Conservation (phyloP, 2,329 filamentous ascomycete genomes). For the Cladosporium sp. region DNA sequence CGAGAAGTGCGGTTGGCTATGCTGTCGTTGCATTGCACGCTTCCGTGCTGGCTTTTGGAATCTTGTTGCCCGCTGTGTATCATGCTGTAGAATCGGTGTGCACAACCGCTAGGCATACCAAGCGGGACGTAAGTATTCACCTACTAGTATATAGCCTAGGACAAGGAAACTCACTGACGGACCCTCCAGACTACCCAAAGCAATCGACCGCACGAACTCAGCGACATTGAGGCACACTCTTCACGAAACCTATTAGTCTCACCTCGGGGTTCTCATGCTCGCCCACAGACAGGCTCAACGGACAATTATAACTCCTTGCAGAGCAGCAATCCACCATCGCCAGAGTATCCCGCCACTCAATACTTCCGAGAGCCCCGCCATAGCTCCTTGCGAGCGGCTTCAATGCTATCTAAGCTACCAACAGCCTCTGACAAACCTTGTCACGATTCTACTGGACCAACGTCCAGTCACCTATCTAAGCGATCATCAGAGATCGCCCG, state of each 20-base stretch:
- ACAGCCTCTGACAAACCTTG: background rate
- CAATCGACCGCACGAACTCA: background rate
- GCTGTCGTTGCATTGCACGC: background rate
- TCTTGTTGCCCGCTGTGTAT: constrained; percentile 5
- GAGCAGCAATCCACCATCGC: background rate
- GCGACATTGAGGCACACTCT: background rate
- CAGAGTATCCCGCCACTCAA: background rate
- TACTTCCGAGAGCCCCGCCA: constrained; percentile 18
- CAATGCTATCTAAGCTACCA: background rate
- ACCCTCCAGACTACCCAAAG: background rate
- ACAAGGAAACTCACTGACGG: background rate
- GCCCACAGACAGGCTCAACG: background rate
- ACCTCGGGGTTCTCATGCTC: background rate
- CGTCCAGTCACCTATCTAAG: background rate
- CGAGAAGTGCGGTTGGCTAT: constrained; percentile 4
- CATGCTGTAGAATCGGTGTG: background rate
- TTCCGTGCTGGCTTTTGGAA: background rate
- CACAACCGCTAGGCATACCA: background rate
- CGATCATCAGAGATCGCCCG: background rate
- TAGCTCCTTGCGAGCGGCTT: background rate
- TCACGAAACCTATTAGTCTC: background rate
- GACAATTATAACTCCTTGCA: background rate
- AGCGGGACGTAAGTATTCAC: background rate
- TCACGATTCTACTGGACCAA: background rate
- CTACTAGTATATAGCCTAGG: no score